phyloP scores from a whole-genome alignment of 371 early-diverging fungal genomes.

The Conidiobolus incongruus region DNA sequence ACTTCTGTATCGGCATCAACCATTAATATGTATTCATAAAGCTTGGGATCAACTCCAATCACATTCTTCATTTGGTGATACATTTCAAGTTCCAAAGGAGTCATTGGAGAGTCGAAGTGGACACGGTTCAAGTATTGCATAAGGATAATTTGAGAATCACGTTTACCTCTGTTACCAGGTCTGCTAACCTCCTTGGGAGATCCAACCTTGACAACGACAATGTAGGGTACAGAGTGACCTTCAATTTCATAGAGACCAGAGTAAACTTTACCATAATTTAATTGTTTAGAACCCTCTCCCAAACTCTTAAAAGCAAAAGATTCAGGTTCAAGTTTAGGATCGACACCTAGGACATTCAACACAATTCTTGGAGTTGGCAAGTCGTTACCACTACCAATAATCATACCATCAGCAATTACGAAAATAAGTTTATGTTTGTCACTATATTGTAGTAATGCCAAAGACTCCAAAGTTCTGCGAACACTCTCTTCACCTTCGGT shows the following conservation, averaged over 20 bases:
- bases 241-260: no score
- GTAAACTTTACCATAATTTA: slow-evolving; percentile 92
- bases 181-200: slow-evolving; percentile 44
- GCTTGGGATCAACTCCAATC: no score
- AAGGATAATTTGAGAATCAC: no score
- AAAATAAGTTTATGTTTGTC: slow-evolving; percentile 84
- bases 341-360: slow-evolving; percentile 77
- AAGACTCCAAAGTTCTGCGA: no score
- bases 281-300: slow-evolving; percentile 70
- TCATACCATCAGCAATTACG: slow-evolving; percentile 74
- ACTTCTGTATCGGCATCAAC: slow-evolving; percentile 48
- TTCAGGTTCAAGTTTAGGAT: slow-evolving; percentile 68
- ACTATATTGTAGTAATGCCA: slow-evolving; percentile 69
- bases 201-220: slow-evolving; percentile 88
- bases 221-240: slow-evolving; percentile 72
- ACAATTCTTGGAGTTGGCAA: slow-evolving; percentile 91
- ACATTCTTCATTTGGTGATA: slow-evolving; percentile 88
- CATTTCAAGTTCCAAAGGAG: slow-evolving; percentile 82
- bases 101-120: slow-evolving; percentile 75
- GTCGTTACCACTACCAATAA: slow-evolving; percentile 88
- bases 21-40: slow-evolving; percentile 36
- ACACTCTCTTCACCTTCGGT: no score
- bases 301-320: slow-evolving; percentile 79
- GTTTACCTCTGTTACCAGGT: no score
- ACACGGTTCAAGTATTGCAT: slow-evolving; percentile 96